These are phyloP conservation scores for Cichorium intybus DNA, from an alignment of 140 eudicot species.

Conservation along the genomic window DNA sequence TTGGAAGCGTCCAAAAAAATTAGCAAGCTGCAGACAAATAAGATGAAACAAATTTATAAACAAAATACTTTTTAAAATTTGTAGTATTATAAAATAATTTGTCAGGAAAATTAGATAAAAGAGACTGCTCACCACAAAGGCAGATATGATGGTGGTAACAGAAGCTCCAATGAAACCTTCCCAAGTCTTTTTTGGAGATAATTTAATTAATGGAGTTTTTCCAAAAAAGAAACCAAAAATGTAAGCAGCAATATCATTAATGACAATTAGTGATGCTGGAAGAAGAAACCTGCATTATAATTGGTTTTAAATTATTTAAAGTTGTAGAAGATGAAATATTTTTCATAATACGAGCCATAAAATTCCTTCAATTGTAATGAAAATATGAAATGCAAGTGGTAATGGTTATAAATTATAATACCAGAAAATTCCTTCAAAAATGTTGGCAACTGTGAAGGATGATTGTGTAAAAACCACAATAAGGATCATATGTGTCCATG, in stretches of 20 bases:
- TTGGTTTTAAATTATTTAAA: too few relatives aligned
- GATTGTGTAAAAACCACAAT: slow-evolving; percentile 97
- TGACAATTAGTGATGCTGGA: slow-evolving; percentile 94
- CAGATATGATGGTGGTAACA: slow-evolving; percentile 79
- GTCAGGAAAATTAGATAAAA: background rate
- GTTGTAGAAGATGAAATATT: too few relatives aligned
- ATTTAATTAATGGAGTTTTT: slow-evolving; percentile 81
- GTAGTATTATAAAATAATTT: slow-evolving; percentile 9
- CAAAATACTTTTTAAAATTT: background rate
- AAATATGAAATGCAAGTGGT: background rate
- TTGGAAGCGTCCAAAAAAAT: slow-evolving; percentile 67
- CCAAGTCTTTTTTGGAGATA: slow-evolving; percentile 98
- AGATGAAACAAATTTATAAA: slow-evolving; percentile 2
- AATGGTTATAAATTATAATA: too few relatives aligned
- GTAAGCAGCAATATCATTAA: slow-evolving; percentile 95
- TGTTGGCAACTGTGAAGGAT: slow-evolving; percentile 94
- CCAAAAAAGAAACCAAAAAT: slow-evolving; percentile 94
- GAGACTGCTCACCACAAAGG: slow-evolving; percentile 61
- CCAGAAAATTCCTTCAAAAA: slow-evolving; percentile 98
- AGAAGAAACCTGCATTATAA: slow-evolving; percentile 90
- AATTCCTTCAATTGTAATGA: background rate
- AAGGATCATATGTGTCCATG: slow-evolving; percentile 99
- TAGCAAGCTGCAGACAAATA: slow-evolving; percentile 68
- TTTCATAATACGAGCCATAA: background rate
- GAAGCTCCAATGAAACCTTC: slow-evolving; percentile 99